Percentiles rank a stretch among this genome's conserved stretches.
These are phyloP conservation scores for Coemansia sp. DNA, from an alignment of 371 early-diverging fungal genomes.

Conservation along the genomic window DNA sequence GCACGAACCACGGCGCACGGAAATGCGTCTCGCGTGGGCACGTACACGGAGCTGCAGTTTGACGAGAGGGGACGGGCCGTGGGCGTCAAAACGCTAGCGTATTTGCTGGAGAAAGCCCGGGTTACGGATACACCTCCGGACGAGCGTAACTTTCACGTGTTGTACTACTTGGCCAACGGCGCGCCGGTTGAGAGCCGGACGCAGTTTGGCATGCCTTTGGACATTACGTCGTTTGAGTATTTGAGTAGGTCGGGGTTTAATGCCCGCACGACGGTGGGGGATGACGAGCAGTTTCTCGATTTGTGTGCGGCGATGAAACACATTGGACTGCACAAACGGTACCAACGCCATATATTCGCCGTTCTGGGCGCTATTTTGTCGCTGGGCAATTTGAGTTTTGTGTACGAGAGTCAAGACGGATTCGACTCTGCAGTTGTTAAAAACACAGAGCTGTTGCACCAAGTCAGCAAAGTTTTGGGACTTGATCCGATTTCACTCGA, in stretches of 20 bases:
- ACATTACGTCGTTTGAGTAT: conserved; percentile 42
- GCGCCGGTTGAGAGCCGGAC: conserved; percentile 65
- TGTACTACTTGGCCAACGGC: conserved; percentile 79
- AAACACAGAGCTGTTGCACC: conserved; percentile 64
- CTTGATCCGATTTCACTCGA: conserved; percentile 75
- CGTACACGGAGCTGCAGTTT: conserved; percentile 87
- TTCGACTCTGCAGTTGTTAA: conserved; percentile 67
- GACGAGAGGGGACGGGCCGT: conserved; percentile 78
- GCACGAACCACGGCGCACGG: conserved; percentile 70
- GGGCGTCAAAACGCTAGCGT: conserved; percentile 84
- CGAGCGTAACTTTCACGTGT: conserved; percentile 88
- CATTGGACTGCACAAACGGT: conserved; percentile 78
- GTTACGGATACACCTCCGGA: conserved; percentile 64
- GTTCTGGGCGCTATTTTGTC: conserved; percentile 86
- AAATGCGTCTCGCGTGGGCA: conserved; percentile 85
- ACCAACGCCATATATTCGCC: conserved; percentile 79
- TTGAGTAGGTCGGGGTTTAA: conserved; percentile 47
- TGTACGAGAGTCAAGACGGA: conserved; percentile 60
- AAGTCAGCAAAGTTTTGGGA: conserved; percentile 77
- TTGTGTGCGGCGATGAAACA: conserved; percentile 75
- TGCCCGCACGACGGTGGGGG: conserved; percentile 50
- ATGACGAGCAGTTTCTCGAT: conserved; percentile 61
- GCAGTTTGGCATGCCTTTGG: conserved; percentile 34
- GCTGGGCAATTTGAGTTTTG: conserved; percentile 85
- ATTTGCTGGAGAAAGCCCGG: conserved; percentile 82